These are phyloP conservation scores for Ramalina intermedia DNA, from an alignment of 495 filamentous ascomycete genomes.

Conservation along the genomic window DNA sequence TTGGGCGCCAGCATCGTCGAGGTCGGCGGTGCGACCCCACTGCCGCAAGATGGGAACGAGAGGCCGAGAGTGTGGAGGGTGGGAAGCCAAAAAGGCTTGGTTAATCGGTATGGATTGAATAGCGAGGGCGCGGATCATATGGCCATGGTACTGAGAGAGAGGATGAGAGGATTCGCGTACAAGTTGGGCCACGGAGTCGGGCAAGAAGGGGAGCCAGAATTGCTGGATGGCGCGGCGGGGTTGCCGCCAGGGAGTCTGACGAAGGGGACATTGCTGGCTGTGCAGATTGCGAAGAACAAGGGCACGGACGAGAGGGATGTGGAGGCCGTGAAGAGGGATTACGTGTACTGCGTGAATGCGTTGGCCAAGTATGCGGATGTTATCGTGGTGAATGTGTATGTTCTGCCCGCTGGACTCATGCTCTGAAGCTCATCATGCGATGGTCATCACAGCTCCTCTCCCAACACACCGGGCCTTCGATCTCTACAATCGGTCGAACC, in stretches of 20 bases:
- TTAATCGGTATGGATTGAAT: conserved; percentile 93
- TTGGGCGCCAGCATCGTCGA: conserved; percentile 76
- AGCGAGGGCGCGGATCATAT: conserved; percentile 67
- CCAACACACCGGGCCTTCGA: conserved; percentile 84
- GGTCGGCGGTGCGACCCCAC: conserved; percentile 77
- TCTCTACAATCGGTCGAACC: conserved; percentile 70
- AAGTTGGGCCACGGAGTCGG: conserved; percentile 47
- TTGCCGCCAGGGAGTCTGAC: conserved; percentile 60
- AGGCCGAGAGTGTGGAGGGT: conserved; percentile 80
- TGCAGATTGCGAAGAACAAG: conserved; percentile 99
- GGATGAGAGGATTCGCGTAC: conserved; percentile 64
- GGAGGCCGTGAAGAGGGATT: conserved; percentile 68
- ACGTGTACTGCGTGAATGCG: conserved; percentile 69
- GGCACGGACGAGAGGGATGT: conserved; percentile 69
- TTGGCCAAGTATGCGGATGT: conserved; percentile 83
- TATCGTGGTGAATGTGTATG: conserved; percentile 73
- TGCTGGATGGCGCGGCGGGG: conserved; percentile 55
- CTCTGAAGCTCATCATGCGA: not conserved
- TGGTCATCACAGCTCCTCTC: conserved; percentile 41
- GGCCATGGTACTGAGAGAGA: conserved; percentile 61
- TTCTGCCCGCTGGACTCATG: not conserved
- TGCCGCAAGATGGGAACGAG: conserved; percentile 73
- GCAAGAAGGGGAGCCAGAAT: conserved; percentile 47
- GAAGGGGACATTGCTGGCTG: conserved; percentile 61
- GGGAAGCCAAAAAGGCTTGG: conserved; percentile 63